phyloP scores from a whole-genome alignment of 208 protist species.

The Histomonas meleagridis region DNA sequence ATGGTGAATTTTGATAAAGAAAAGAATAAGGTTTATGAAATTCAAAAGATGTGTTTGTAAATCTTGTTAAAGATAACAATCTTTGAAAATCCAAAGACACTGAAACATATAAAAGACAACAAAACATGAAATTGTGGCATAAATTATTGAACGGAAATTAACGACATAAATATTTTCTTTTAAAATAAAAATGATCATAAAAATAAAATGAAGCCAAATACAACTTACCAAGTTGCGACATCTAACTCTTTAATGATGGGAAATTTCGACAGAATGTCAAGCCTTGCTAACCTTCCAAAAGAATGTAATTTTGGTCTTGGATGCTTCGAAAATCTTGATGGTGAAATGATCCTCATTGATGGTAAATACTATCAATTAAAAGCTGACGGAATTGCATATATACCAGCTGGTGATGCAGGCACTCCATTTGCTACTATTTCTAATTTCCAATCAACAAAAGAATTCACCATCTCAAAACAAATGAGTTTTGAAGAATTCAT shows the following conservation, averaged over 20 bases:
- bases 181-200: too few relatives aligned
- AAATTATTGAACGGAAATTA: too few relatives aligned
- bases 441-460: background rate
- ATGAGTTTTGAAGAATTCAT: background rate
- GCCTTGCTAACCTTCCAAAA: background rate
- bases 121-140: too few relatives aligned
- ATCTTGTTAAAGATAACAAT: too few relatives aligned
- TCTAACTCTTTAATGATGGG: background rate
- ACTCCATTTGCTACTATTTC: background rate
- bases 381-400: background rate
- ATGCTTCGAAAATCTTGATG: background rate
- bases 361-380: background rate
- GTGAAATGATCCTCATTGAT: background rate
- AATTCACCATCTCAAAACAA: background rate
- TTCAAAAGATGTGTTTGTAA: too few relatives aligned
- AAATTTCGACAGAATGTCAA: background rate
- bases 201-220: background rate
- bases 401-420: background rate
- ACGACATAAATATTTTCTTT: too few relatives aligned
- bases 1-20: too few relatives aligned
- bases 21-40: too few relatives aligned
- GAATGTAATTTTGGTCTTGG: background rate
- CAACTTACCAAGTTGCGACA: background rate
- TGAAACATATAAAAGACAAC: too few relatives aligned
- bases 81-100: too few relatives aligned